These are phyloP conservation scores for Penicillium fimorum DNA, from an alignment of 495 filamentous ascomycete species.

Conservation along the genomic window DNA sequence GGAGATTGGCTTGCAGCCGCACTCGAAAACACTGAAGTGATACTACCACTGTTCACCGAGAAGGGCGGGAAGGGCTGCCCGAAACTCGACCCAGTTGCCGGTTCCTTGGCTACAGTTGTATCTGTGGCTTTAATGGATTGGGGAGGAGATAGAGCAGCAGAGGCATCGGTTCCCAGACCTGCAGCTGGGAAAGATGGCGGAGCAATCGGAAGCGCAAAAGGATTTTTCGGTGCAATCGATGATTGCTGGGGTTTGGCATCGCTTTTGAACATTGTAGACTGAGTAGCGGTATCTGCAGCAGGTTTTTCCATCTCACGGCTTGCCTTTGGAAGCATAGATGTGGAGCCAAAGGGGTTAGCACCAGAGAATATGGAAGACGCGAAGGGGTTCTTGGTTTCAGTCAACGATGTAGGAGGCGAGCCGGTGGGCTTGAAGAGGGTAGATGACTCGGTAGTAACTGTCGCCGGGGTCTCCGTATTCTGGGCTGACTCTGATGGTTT, in stretches of 20 bases:
- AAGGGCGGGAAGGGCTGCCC: neutral
- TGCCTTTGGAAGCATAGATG: neutral
- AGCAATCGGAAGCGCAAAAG: neutral
- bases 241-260: neutral
- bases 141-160: slow-evolving; percentile 14
- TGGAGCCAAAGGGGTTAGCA: neutral
- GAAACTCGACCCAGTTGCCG: no score
- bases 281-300: neutral
- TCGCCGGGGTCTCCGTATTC: neutral
- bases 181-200: slow-evolving; percentile 5
- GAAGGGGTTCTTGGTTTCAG: neutral
- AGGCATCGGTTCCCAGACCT: slow-evolving; percentile 1
- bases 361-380: neutral
- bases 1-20: neutral
- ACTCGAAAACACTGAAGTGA: neutral
- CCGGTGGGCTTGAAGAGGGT: neutral
- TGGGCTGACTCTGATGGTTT: slow-evolving; percentile 13
- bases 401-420: neutral
- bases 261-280: neutral
- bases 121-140: slow-evolving; percentile 10
- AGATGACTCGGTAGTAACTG: neutral
- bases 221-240: neutral
- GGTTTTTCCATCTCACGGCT: neutral
- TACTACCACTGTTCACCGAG: neutral
- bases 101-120: slow-evolving; percentile 1